A percentile compares a stretch with the other conserved stretches of the same genome.
Conservation (phyloP, 176 grass and related monocot genomes). For the Chloris gayana region DNA sequence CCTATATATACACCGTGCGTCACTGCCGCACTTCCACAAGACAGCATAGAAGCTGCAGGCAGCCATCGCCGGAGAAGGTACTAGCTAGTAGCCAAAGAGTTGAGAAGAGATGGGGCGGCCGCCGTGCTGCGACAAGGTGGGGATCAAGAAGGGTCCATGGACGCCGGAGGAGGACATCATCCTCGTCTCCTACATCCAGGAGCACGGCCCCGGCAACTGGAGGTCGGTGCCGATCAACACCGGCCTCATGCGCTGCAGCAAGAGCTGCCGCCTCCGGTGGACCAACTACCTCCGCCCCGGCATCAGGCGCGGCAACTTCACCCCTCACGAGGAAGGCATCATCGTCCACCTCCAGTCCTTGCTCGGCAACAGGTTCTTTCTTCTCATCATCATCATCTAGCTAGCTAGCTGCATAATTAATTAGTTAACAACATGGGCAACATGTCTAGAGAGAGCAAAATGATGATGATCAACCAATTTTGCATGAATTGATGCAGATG, state of each 20-base stretch:
- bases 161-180: slow-evolving; percentile 89
- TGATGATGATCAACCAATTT: too few species aligned
- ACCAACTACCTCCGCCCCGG: slow-evolving; percentile 89
- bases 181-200: slow-evolving; percentile 86
- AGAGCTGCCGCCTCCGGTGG: slow-evolving; percentile 88
- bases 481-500: slow-evolving; percentile 43
- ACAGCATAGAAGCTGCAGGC: not conserved
- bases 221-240: slow-evolving; percentile 70
- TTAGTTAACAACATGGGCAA: too few species aligned
- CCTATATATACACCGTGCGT: slow-evolving; percentile 18
- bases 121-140: slow-evolving; percentile 80
- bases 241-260: slow-evolving; percentile 84
- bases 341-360: slow-evolving; percentile 83
- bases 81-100: not conserved
- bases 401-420: not conserved
- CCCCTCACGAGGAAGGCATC: slow-evolving; percentile 70
- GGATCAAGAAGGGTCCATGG: slow-evolving; percentile 92
- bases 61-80: not conserved
- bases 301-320: slow-evolving; percentile 83
- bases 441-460: too few species aligned
- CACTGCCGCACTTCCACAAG: not conserved
- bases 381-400: not conserved
- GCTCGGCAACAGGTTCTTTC: slow-evolving; percentile 74
- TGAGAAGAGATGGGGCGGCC: slow-evolving; percentile 54
- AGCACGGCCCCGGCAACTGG: slow-evolving; percentile 83